Conservation (phyloP, 2,329 filamentous ascomycete species). For the Septoria petroselini region DNA sequence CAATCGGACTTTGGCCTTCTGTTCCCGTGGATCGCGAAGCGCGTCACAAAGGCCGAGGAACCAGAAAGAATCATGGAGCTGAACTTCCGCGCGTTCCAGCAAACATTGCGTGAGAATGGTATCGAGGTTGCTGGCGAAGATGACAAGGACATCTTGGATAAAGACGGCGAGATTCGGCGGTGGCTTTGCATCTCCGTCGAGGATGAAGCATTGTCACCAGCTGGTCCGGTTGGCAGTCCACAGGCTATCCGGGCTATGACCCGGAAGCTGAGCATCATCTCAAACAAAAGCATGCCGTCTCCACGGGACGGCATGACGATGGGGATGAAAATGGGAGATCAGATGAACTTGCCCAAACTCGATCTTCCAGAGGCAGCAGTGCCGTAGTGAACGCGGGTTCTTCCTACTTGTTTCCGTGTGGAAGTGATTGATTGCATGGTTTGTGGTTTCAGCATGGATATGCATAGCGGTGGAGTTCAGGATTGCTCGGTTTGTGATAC, state of each 20-base stretch:
- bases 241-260: conserved; percentile 23
- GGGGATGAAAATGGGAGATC: conserved; percentile 27
- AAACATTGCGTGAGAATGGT: conserved; percentile 57
- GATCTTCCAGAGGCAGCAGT: conserved; percentile 18
- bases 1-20: conserved; percentile 82
- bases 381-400: not conserved
- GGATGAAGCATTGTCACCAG: conserved; percentile 20
- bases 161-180: conserved; percentile 24
- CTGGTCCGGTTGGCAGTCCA: conserved; percentile 14
- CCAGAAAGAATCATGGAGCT: conserved; percentile 77
- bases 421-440: not conserved
- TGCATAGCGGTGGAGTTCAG: not conserved
- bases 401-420: not conserved
- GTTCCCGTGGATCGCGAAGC: conserved; percentile 64
- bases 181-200: conserved; percentile 32
- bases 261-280: conserved; percentile 27
- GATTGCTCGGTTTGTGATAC: conserved; percentile 6
- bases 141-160: conserved; percentile 42
- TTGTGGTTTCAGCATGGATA: not conserved
- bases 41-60: conserved; percentile 58
- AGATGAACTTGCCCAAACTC: conserved; percentile 18
- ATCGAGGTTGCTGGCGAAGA: conserved; percentile 42
- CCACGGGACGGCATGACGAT: conserved; percentile 32
- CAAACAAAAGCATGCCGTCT: conserved; percentile 22
- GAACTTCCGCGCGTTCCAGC: conserved; percentile 76